Percentiles rank a stretch among this genome's conserved stretches.
phyloP scores from a whole-genome alignment of 2,329 filamentous ascomycete species.

The Monilinia laxa region DNA sequence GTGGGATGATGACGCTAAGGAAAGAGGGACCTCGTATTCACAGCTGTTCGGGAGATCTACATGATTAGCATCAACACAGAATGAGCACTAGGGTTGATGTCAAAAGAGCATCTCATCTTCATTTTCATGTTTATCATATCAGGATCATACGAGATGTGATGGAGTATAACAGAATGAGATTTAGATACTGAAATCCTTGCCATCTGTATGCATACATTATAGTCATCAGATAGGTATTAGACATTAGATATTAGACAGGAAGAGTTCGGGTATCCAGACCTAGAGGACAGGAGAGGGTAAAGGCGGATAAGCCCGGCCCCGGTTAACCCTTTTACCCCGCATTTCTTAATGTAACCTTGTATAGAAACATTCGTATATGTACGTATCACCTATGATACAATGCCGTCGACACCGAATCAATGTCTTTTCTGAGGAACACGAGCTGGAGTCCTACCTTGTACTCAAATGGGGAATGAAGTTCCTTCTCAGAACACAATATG shows the following conservation, averaged over 20 bases:
- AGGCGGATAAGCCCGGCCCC: not conserved
- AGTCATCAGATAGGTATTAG: too few relatives aligned
- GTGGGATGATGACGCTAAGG: constrained; percentile 10
- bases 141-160: not conserved
- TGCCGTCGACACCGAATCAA: not conserved
- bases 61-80: not conserved
- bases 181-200: not conserved
- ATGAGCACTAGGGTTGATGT: not conserved
- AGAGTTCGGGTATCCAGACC: not conserved
- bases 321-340: not conserved
- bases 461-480: too few relatives aligned
- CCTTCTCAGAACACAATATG: too few relatives aligned
- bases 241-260: too few relatives aligned
- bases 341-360: constrained; percentile 8
- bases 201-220: too few relatives aligned
- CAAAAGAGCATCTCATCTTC: not conserved
- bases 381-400: too few relatives aligned
- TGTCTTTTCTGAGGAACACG: not conserved
- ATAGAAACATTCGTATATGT: not conserved
- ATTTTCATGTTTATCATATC: too few relatives aligned
- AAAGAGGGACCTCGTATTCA: constrained; percentile 18
- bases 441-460: not conserved
- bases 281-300: not conserved
- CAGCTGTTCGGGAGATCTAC: constrained; percentile 1
- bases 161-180: not conserved